Conservation (phyloP, 495 filamentous ascomycete species). For the Hyaloscypha bicolor region DNA sequence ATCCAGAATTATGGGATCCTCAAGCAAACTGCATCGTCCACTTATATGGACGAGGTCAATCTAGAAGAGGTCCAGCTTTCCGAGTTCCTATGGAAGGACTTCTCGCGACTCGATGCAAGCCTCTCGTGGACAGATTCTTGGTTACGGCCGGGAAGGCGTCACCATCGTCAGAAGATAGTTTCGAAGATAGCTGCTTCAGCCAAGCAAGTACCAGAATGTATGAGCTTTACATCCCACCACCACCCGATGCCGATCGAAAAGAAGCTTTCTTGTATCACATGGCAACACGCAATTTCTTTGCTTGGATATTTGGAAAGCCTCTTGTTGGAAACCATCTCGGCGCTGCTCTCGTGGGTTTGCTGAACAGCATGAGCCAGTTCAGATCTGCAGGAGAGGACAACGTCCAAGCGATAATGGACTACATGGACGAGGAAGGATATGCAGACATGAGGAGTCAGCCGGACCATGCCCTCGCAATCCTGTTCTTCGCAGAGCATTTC, state of each 20-base stretch:
- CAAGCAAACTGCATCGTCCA: conserved; percentile 65
- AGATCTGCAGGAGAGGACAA: conserved; percentile 47
- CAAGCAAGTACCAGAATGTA: conserved; percentile 33
- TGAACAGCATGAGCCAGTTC: conserved; percentile 60
- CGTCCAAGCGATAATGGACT: conserved; percentile 50
- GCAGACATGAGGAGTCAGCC: conserved; percentile 58
- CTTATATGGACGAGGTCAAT: conserved; percentile 61
- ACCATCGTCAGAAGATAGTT: conserved; percentile 14
- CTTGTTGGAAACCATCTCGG: conserved; percentile 63
- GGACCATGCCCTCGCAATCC: conserved; percentile 59
- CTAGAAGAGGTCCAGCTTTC: conserved; percentile 61
- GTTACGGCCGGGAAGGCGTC: conserved; percentile 43
- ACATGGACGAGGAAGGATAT: conserved; percentile 63
- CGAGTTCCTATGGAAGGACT: conserved; percentile 56
- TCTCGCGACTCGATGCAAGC: conserved; percentile 46
- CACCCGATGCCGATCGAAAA: conserved; percentile 47
- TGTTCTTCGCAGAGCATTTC: conserved; percentile 64
- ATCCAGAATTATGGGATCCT: conserved; percentile 64
- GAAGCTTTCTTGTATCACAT: conserved; percentile 59
- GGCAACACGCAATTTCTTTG: conserved; percentile 69
- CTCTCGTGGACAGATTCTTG: conserved; percentile 45
- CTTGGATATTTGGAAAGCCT: conserved; percentile 61
- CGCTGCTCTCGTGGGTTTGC: conserved; percentile 53
- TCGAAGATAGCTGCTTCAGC: conserved; percentile 27
- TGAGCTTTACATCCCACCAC: conserved; percentile 66